phyloP scores from a whole-genome alignment of 768 basidiomycete species.

The Rhodotorula paludigena region DNA sequence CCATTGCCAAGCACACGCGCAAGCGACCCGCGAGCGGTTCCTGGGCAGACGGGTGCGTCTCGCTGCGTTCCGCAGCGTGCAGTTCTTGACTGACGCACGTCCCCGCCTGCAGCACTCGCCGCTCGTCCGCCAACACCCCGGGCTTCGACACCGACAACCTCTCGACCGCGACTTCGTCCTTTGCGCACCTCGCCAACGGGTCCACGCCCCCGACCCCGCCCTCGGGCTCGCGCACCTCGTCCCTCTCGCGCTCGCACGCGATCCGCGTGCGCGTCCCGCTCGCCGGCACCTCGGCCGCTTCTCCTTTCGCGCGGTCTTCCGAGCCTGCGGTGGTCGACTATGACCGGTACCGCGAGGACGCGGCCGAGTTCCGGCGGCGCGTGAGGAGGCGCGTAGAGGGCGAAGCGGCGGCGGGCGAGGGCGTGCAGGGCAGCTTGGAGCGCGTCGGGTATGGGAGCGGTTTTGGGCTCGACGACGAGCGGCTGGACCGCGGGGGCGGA shows the following conservation, averaged over 20 bases:
- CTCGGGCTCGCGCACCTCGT: neutral
- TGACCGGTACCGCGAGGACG: slow-evolving; percentile 18
- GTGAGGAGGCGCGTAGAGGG: neutral
- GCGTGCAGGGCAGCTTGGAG: slow-evolving; percentile 3
- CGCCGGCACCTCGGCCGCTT: too few relatives aligned
- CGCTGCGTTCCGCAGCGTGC: neutral
- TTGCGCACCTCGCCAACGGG: neutral
- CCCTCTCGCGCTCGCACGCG: slow-evolving; percentile 12
- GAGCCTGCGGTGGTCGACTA: neutral
- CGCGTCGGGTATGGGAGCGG: slow-evolving; percentile 18
- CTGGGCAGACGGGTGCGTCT: neutral
- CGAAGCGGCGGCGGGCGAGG: neutral
- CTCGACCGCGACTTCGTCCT: neutral
- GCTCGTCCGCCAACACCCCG: neutral
- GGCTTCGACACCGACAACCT: slow-evolving; percentile 3
- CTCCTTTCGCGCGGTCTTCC: neutral
- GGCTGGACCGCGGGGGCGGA: neutral
- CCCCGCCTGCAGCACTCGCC: neutral
- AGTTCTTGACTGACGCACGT: neutral
- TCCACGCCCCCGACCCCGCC: neutral
- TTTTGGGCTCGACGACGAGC: slow-evolving; percentile 1
- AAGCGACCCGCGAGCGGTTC: neutral
- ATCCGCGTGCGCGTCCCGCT: slow-evolving; percentile 13
- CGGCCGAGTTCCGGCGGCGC: neutral
- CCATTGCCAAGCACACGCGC: slow-evolving; percentile 4